phyloP scores from a whole-genome alignment of 1,139 yeast genomes.

The Lodderomyces parapsilosis region DNA sequence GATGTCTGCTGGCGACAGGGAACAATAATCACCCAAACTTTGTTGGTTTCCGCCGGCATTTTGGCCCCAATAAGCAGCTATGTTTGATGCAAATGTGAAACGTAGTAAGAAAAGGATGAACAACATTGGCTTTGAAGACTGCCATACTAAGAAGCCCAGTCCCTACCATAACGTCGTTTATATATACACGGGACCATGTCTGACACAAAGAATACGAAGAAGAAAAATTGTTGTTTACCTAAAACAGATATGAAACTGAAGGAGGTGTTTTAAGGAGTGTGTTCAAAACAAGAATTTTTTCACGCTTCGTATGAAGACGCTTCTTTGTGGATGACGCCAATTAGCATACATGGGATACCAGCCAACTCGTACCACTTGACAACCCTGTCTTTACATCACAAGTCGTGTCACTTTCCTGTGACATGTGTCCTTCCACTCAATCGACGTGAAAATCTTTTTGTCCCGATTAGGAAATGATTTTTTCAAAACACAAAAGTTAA shows the following conservation, averaged over 20 bases:
- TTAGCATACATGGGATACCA: not conserved
- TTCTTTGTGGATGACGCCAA: not conserved
- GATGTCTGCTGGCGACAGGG: slow-evolving; percentile 62
- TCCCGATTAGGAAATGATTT: not conserved
- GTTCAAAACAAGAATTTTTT: not conserved
- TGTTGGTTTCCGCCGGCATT: slow-evolving; percentile 70
- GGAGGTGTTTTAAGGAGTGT: slow-evolving; percentile 1
- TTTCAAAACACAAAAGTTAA: not conserved
- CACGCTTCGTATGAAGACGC: not conserved
- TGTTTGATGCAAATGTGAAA: slow-evolving; percentile 14
- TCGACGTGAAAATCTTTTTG: not conserved
- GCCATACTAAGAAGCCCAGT: not conserved
- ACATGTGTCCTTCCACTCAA: no score
- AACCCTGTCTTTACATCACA: not conserved
- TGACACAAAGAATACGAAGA: not conserved
- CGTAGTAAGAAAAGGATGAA: slow-evolving; percentile 4
- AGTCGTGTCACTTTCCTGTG: not conserved
- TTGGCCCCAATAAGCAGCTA: slow-evolving; percentile 85
- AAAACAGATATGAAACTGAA: slow-evolving; percentile 2
- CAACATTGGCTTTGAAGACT: slow-evolving; percentile 1
- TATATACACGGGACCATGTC: not conserved
- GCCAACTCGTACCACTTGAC: not conserved
- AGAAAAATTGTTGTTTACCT: not conserved
- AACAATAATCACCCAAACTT: slow-evolving; percentile 62
- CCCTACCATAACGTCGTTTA: not conserved